These are phyloP conservation scores for Eragrostis nindensis DNA, from an alignment of 176 grass and related monocot genomes.

Conservation along the genomic window DNA sequence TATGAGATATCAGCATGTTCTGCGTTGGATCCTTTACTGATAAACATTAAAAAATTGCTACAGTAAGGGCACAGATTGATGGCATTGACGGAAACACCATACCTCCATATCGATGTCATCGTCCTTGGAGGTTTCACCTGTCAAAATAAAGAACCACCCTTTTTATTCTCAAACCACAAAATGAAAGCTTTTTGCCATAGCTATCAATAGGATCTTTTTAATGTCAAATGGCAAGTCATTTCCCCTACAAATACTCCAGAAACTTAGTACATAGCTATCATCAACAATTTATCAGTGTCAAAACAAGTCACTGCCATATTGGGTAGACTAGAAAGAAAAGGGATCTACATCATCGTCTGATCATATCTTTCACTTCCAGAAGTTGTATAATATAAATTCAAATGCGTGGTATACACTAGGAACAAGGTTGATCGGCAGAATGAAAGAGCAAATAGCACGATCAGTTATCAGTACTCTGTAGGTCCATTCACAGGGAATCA, in stretches of 20 bases:
- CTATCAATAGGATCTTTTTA: not conserved
- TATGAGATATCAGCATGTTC: not conserved
- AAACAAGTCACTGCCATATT: not conserved
- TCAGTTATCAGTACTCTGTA: not conserved
- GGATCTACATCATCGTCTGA: not conserved
- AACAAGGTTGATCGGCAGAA: not conserved
- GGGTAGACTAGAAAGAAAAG: not conserved
- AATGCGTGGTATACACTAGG: not conserved
- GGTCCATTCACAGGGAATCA: not conserved
- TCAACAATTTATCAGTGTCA: slow-evolving; percentile 4
- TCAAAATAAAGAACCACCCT: not conserved
- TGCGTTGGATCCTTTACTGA: slow-evolving; percentile 1
- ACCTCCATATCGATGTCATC: slow-evolving; percentile 44
- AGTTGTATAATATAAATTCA: slow-evolving; percentile 4
- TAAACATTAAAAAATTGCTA: not conserved
- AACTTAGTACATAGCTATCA: not conserved
- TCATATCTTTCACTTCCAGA: not conserved
- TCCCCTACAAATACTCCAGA: not conserved
- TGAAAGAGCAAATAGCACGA: slow-evolving; percentile 1
- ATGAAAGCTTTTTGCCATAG: not conserved
- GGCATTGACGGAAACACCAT: not conserved
- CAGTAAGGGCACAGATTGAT: not conserved
- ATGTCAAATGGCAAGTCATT: not conserved
- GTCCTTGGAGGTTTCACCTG: slow-evolving; percentile 53
- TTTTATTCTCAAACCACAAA: too few relatives aligned